These are phyloP conservation scores for Tuber umbilicatum DNA, from an alignment of 495 filamentous ascomycete genomes.

Conservation along the genomic window DNA sequence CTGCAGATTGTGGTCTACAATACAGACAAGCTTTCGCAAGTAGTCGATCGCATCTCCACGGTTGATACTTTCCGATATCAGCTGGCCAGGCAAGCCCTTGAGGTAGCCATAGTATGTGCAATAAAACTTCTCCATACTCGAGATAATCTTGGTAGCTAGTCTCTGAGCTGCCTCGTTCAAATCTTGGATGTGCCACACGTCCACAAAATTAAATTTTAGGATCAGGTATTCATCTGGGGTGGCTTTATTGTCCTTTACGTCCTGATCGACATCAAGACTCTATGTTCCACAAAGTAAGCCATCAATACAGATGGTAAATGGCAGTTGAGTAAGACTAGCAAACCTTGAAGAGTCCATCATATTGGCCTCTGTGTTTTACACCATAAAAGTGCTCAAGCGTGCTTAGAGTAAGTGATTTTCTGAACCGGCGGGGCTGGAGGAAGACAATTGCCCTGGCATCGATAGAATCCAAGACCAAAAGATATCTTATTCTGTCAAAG, in stretches of 20 bases:
- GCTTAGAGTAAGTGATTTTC: no score
- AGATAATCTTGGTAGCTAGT: no score
- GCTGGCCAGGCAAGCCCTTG: neutral
- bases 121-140: constrained; percentile 5
- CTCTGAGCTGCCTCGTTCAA: constrained; percentile 7
- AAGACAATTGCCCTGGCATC: neutral
- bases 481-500: constrained; percentile 14
- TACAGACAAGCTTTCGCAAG: constrained; percentile 3
- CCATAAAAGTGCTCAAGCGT: no score
- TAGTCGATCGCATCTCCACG: neutral
- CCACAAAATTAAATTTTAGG: no score
- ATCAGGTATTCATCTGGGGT: constrained; percentile 11
- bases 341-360: no score
- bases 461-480: constrained; percentile 4
- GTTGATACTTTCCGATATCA: constrained; percentile 9
- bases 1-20: neutral
- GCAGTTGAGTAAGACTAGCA: constrained; percentile 6
- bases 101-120: neutral
- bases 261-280: constrained; percentile 4
- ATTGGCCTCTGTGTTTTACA: no score
- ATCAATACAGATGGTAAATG: neutral
- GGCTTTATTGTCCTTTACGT: neutral
- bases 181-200: neutral
- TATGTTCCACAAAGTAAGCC: neutral
- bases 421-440: no score